Evolutionary conservation across 2,329 filamentous ascomycete species (phyloP), one percentile per base, ranked within the genome.

Genomic region (Fusarium multiceps): DNA sequence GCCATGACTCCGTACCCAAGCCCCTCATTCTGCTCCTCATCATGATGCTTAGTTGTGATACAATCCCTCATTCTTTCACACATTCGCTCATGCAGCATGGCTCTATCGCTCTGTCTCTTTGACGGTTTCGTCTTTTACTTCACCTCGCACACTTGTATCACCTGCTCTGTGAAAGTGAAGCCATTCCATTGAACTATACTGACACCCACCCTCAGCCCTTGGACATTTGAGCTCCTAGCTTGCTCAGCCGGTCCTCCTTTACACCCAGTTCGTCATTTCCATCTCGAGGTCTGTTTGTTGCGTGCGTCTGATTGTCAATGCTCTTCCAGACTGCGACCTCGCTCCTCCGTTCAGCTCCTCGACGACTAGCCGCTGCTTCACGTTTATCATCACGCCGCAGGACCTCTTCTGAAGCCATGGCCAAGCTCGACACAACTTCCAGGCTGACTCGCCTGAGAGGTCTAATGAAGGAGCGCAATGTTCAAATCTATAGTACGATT

Each of bases 401-500:
- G 42, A n/a, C 63, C 23, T 75, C 74, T 59, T 54, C 65, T 42
- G 54, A 65, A 64, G 63, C 71, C n/a, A 80, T 80, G 78, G 69
- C 71, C 40, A 79, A 76, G 59, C 90, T 97, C 72, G 85, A 96
- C 81, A 98, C 94, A 37, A 89, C 90, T 58, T 85, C 89, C 68
- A 92, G 93, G 75, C 88, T 99, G 71, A 82, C 88, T 69, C 87
- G 88, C 81, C 87, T 99, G 76, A 89, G 96, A 78, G 85, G 90
- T 79, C 85, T 97, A 78, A 99, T 99, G 96, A 90, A 89, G 82
- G 87, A 94, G 80, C 87, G 92, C 77, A 91, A 93, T 71, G 87
- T 99, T 72, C 94, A 98, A 80, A 87, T 98, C 65, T 99, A 99
- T 84, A 91, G 95, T 98, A 90, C 80, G 84, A 79, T 60, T n/a